Evolutionary conservation across 768 basidiomycete species (phyloP), one percentile per base, ranked within the genome.

Genomic region (Erythrobasidium yunnanense): DNA sequence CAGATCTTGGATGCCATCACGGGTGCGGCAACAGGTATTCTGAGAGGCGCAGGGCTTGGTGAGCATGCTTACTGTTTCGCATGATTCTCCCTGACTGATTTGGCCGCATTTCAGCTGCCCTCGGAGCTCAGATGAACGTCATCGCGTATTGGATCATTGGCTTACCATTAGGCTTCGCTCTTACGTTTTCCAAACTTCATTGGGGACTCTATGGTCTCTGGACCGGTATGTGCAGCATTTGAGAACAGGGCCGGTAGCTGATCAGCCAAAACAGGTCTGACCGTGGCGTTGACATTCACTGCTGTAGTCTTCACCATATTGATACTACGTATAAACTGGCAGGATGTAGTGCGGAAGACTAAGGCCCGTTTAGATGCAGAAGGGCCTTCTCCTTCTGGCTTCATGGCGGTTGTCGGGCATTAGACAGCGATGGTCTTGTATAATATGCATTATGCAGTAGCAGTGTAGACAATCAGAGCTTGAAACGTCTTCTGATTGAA

Each of bases 1-100:
- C 79, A 80, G 70, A 74, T 78, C 15, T 86, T 91, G 65, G 93
- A 99, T 71, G 88, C 85, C 0, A 79, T 83, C 11, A 74, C 81
- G 1, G 84, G 81, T 0, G 82, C 90, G 4, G 80, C 83, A 0
- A 81, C 80, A 5, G 91, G 91, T 1, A 83, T 95, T 67, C 79
- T 97, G 58, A 81, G 93, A 47, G 86, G 91, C n/a, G n/a, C n/a
- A n/a, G n/a, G n/a, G 22, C 87, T 85, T 75, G 87, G 87, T 77
- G 84, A 79, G 56, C 15, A 75, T 71, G 30, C 63, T 20, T 49
- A 58, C 1, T 42, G 50, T 25, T 33, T 11, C 25, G 25, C 17
- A 11, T 18, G 15, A 42, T 29, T 20, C 33, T 52, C 13, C 18
- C 8, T 52, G 50, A 1, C 17, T 2, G 1, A 1, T 25, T 38